Base-by-base conservation (phyloP, 495 filamentous ascomycete genomes). In the Annulohypoxylon maeteangense region DNA sequence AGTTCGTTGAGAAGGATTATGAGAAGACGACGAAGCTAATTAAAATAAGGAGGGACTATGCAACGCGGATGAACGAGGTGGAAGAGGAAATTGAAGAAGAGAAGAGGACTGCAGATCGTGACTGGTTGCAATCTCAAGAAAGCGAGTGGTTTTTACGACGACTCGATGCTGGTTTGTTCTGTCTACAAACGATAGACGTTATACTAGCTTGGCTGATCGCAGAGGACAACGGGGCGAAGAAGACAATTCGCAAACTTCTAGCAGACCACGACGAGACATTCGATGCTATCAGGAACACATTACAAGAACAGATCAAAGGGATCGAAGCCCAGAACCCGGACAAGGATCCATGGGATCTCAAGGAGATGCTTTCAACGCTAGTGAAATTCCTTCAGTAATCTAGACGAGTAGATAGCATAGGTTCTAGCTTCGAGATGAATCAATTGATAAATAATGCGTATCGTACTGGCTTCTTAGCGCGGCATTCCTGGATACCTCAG, bases 1-100 rank as follows among this genome's bases (percentile, higher is more conserved):
- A 99, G 74, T 98, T 99, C 77, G 90, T 96, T 44, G 94, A 98
- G 80, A 95, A 92, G 70, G 91, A 97, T 64, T 98, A 96, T 76
- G 92, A 93, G 65, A 96, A 97, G 80, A 88, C 91, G 11, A 81
- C 72, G 8, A 91, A 88, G 72, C 83, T 97, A 1, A 78, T 95
- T 42, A 84, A 85, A 67, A 78, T 97, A 36, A 83, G 96, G 42
- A 82, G 88, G 25, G 91, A 92, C 12, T 97, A 92, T 78, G 87
- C 87, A 0, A 80, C 87, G 0, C 87, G 88, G 29, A 76, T 98
- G 0, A 81, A 74, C 0, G 79, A 85, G 0, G 90, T 91, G 0
- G 94, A 97, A 51, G 76, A 84, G 62, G 84, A 87, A 62, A 93
- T 97, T 22, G 85, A 87, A 60, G 89, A 91, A 63, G 83, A 87